phyloP scores from a whole-genome alignment of 805 yeast species.

The Candida andamanensis region DNA sequence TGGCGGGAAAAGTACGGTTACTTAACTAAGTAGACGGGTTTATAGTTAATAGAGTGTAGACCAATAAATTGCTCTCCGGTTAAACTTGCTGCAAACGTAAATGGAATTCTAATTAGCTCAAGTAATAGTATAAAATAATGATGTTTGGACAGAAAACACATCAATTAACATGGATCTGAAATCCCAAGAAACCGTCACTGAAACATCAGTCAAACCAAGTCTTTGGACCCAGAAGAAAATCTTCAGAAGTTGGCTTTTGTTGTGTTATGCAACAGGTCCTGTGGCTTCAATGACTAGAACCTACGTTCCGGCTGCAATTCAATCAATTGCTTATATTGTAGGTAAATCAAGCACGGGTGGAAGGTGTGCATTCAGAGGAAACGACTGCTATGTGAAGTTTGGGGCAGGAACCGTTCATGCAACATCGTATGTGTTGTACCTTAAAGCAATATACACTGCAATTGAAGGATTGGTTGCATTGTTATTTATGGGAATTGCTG shows the following conservation, averaged over 20 bases:
- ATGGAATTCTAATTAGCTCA: no score
- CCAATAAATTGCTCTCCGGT: no score
- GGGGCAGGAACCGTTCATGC: constrained; percentile 30
- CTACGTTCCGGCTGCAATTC: constrained; percentile 37
- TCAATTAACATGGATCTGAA: no score
- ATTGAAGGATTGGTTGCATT: constrained; percentile 34
- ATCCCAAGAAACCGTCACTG: no score
- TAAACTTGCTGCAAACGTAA: no score
- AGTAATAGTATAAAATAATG: no score
- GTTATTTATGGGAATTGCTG: constrained; percentile 36
- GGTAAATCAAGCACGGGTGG: constrained; percentile 23
- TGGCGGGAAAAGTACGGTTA: constrained; percentile 16
- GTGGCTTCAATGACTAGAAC: constrained; percentile 37
- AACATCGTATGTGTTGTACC: constrained; percentile 32
- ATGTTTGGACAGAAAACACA: no score
- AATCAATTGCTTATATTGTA: constrained; percentile 27
- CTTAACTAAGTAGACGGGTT: constrained; percentile 1
- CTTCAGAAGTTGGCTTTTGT: constrained; percentile 30
- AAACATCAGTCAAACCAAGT: no score
- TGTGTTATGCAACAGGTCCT: constrained; percentile 40
- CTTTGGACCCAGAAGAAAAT: constrained; percentile 2
- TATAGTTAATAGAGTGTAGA: no score
- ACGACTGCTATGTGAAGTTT: constrained; percentile 33
- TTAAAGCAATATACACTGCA: constrained; percentile 33
- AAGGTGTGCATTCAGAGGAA: constrained; percentile 23